Evolutionary conservation across 2,329 filamentous ascomycete genomes (phyloP), one percentile per base, ranked within the genome.

Genomic region (Microsporum audouinii): DNA sequence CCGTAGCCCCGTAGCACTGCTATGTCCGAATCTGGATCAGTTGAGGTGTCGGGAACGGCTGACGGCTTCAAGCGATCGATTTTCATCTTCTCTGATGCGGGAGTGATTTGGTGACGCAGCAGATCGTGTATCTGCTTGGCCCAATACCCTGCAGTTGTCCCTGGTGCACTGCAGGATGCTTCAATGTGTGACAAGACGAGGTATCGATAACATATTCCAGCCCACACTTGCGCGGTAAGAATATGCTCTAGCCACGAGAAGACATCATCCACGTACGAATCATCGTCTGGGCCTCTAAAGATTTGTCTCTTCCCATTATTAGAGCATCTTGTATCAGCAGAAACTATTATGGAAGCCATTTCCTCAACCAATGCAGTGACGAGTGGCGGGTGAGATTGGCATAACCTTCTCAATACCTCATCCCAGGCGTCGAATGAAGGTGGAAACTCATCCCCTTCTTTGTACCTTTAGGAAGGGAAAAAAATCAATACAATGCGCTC

Each of bases 231-330:
- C 8, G 73, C 73, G 3, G 69, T 69, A 31, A 80, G 65, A 7
- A 83, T 71, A 65, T 82, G 78, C 6, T 75, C 65, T 31, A 81
- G 65, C 81, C 81, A 84, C 38, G 75, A 68, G 63, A 73, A 78
- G 36, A 78, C 59, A 1, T 73, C 78, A 68, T 82, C 78, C 39
- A 68, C 68, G 5, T 68, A 65, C 0, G 73, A 67, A 63, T 76
- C 68, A 31, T 64, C 53, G 33, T 70, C 58, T 66, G 36, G 63
- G 31, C 61, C 68, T 60, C 47, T 64, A 43, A 38, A 60, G 39
- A 2, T 58, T 60, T 34, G 66, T 2, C 27, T 17, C 27, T 57
- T 27, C 8, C 29, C 31, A 10, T 34, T 34, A 12, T 14, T 3
- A 3, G 36, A 57, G 29, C 8, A 14, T 10, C 12, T 14, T 41